Percentiles rank a stretch among this genome's conserved stretches.
These are phyloP conservation scores for Wickerhamomyces rabaulensis DNA, from an alignment of 805 yeast species.

Conservation along the genomic window DNA sequence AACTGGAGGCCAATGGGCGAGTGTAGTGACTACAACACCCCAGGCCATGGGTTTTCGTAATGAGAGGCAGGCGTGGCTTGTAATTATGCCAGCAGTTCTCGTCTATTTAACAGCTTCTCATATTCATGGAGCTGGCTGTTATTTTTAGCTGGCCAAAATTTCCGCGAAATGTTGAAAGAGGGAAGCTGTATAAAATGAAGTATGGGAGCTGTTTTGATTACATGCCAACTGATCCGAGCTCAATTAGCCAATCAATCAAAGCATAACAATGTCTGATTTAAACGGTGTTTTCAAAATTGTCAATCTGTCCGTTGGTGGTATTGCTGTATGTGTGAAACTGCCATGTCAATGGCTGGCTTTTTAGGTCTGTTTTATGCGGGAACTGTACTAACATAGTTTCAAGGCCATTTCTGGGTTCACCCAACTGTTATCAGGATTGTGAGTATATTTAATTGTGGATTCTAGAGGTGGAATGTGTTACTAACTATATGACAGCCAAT, in stretches of 20 bases:
- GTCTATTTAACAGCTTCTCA: no score
- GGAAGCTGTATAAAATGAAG: no score
- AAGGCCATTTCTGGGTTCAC: constrained; percentile 21
- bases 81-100: no score
- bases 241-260: no score
- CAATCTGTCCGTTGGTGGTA: constrained; percentile 50
- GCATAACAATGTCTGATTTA: constrained; percentile 18
- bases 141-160: no score
- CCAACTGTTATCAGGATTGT: constrained; percentile 33
- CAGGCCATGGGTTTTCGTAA: no score
- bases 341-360: neutral
- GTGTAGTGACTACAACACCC: no score
- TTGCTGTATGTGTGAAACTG: constrained; percentile 38
- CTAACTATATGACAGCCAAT: constrained; percentile 14
- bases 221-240: no score
- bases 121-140: no score
- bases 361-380: neutral
- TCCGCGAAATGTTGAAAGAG: neutral
- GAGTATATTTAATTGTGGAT: constrained; percentile 18
- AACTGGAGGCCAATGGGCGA: neutral
- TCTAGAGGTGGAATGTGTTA: no score
- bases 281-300: constrained; percentile 30
- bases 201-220: no score
- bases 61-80: no score
- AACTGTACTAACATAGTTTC: neutral